These are phyloP conservation scores for Cystoisospora suis DNA, from an alignment of 169 alveolate species.

Conservation along the genomic window DNA sequence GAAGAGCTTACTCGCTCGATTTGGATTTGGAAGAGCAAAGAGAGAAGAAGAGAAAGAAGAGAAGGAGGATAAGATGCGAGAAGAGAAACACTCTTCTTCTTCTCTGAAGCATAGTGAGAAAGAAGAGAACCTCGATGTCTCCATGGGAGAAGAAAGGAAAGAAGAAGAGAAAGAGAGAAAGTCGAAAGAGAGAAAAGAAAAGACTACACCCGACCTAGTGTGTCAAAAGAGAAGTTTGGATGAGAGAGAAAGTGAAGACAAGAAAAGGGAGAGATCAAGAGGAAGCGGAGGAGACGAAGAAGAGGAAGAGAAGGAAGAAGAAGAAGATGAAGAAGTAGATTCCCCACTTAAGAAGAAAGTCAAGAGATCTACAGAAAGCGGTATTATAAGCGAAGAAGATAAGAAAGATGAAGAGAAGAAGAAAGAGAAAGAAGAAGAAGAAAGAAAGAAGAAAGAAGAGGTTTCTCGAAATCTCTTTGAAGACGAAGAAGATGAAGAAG, in stretches of 20 bases:
- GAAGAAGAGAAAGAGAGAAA: background rate
- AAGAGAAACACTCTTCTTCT: no score
- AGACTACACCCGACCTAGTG: no score
- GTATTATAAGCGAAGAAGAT: no score
- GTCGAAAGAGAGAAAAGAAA: background rate
- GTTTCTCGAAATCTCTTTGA: background rate
- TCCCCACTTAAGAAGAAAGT: no score
- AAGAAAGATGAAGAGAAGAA: no score
- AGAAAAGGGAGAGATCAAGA: background rate
- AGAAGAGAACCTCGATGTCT: no score
- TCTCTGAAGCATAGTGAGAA: background rate
- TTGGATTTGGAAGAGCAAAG: background rate
- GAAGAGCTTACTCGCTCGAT: conserved; percentile 20
- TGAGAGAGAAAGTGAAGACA: background rate
- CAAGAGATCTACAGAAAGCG: no score
- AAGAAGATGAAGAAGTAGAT: background rate
- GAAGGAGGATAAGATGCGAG: background rate
- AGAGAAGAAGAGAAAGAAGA: background rate
- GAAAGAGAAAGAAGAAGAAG: background rate
- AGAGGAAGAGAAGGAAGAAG: background rate
- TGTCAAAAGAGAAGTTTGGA: background rate
- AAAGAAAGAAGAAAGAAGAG: background rate
- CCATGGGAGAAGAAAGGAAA: background rate
- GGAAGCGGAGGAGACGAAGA: background rate
- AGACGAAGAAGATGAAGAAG: background rate